Conservation (phyloP, 306 rosid species). For the Urtica urens region DNA sequence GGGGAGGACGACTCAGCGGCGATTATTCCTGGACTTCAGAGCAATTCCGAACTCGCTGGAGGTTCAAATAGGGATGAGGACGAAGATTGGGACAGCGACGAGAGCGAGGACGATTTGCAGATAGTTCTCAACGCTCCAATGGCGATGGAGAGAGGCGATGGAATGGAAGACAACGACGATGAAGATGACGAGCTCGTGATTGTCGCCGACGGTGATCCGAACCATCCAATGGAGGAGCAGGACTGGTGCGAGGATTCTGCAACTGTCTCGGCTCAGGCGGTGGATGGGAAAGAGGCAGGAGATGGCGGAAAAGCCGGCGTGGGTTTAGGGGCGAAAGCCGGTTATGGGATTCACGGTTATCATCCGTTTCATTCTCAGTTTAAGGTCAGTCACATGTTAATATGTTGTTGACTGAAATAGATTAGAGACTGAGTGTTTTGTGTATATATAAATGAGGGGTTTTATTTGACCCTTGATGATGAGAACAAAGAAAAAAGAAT, state of each 20-base stretch:
- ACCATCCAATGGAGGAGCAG: conserved; percentile 51
- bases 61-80: conserved; percentile 22
- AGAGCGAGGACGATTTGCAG: conserved; percentile 93
- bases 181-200: conserved; percentile 61
- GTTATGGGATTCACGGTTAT: conserved; percentile 70
- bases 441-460: conserved; percentile 27
- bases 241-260: conserved; percentile 93
- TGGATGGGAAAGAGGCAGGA: conserved; percentile 83
- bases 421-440: background rate
- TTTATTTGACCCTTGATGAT: conserved; percentile 27
- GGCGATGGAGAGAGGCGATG: conserved; percentile 67
- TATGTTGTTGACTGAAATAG: conserved; percentile 16
- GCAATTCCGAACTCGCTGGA: conserved; percentile 13
- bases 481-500: no score
- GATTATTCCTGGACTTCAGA: conserved; percentile 63
- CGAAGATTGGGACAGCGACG: conserved; percentile 92
- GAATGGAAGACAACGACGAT: conserved; percentile 62
- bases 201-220: conserved; percentile 55
- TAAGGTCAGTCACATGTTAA: conserved; percentile 79
- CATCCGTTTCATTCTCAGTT: conserved; percentile 97
- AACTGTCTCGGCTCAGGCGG: conserved; percentile 20
- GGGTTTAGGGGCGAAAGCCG: conserved; percentile 43
- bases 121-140: conserved; percentile 67
- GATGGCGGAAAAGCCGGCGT: conserved; percentile 32
- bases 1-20: conserved; percentile 44